Percentiles rank a stretch among this genome's conserved stretches.
Evolutionary conservation across 768 basidiomycete genomes (phyloP).

Genomic region (Botryobasidium botryosum): DNA sequence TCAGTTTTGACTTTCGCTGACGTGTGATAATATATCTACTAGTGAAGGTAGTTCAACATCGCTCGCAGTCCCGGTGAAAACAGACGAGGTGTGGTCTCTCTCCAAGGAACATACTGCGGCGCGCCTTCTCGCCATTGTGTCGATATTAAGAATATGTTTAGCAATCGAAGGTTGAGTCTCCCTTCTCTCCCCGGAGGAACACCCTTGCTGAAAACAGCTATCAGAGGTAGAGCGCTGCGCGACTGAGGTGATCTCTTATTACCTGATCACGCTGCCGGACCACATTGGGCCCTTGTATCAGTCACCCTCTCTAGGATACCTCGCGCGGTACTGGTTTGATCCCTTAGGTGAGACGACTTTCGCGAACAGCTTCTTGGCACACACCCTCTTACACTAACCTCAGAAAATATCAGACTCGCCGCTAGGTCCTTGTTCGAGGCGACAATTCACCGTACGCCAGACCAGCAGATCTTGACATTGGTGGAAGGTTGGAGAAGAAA

Average conservation of each 20-base stretch:
- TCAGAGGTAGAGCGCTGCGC: no score
- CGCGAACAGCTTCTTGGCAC: neutral
- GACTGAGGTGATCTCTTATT: constrained; percentile 40
- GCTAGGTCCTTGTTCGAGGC: constrained; percentile 67
- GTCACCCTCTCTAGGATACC: constrained; percentile 50
- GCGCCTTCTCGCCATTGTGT: constrained; percentile 46
- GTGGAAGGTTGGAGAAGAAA: constrained; percentile 49
- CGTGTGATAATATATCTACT: no score
- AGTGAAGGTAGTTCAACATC: no score
- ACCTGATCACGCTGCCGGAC: constrained; percentile 50
- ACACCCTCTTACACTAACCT: neutral
- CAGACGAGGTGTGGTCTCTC: no score
- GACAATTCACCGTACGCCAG: constrained; percentile 44
- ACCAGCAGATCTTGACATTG: constrained; percentile 41
- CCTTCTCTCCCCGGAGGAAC: no score
- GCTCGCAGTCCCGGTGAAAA: no score
- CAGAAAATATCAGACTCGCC: constrained; percentile 62
- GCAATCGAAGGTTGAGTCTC: constrained; percentile 68
- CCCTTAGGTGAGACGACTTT: constrained; percentile 33
- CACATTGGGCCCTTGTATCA: constrained; percentile 43
- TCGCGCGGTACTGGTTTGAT: constrained; percentile 65
- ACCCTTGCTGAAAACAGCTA: no score
- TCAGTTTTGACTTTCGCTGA: no score
- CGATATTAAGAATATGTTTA: constrained; percentile 53
- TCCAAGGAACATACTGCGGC: constrained; percentile 57